phyloP scores from a whole-genome alignment of 202 grass and related monocot genomes.

The Musa balbisiana region DNA sequence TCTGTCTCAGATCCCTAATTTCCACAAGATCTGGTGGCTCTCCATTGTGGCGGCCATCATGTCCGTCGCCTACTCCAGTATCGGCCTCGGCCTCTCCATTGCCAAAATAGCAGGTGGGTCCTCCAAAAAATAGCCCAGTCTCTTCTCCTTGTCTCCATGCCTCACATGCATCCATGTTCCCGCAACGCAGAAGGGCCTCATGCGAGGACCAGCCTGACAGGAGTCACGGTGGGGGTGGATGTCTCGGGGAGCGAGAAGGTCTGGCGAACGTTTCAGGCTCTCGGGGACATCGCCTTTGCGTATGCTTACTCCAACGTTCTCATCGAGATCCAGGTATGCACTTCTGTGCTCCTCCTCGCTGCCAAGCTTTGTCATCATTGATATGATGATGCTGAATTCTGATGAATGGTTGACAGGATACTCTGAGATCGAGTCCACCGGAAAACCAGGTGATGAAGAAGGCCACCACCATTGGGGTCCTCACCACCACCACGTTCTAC shows the following conservation, averaged over 20 bases:
- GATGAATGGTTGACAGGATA: constrained; percentile 37
- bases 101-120: constrained; percentile 63
- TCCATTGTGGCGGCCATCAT: constrained; percentile 81
- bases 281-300: constrained; percentile 82
- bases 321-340: constrained; percentile 77
- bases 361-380: background rate
- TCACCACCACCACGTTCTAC: constrained; percentile 74
- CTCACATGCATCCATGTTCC: background rate
- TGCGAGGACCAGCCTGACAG: constrained; percentile 58
- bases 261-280: constrained; percentile 88
- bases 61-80: constrained; percentile 72
- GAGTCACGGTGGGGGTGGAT: constrained; percentile 66
- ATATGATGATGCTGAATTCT: background rate
- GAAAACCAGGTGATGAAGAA: constrained; percentile 94
- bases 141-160: background rate
- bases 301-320: constrained; percentile 95
- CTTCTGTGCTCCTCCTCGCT: background rate
- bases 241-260: constrained; percentile 57
- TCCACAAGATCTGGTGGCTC: constrained; percentile 90
- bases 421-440: constrained; percentile 63
- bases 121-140: background rate
- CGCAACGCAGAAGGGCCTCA: constrained; percentile 33
- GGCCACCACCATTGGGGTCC: constrained; percentile 65
- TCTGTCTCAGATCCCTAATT: constrained; percentile 81
- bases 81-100: constrained; percentile 78